A percentile compares a stretch with the other conserved stretches of the same genome.
Evolutionary conservation across 352 stramenopile species (phyloP).

Genomic region (Pilasporangium apinafurcum): DNA sequence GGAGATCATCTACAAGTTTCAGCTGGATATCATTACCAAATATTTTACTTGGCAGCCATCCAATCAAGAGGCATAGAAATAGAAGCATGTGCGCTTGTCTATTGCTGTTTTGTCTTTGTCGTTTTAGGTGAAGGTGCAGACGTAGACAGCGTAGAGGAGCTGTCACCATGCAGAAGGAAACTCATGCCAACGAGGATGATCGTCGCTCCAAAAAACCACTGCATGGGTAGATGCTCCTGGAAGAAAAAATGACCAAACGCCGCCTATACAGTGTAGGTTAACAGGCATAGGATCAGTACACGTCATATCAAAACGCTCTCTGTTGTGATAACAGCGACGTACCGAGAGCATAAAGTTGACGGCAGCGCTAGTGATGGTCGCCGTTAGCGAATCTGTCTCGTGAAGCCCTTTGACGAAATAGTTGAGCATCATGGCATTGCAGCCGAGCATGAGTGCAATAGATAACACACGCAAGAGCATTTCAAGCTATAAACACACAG

Average conservation of each 20-base stretch:
- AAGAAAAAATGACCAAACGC: constrained; percentile 54
- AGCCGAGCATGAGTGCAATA: constrained; percentile 63
- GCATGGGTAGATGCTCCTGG: constrained; percentile 51
- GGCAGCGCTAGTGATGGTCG: constrained; percentile 73
- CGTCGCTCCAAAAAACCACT: constrained; percentile 73
- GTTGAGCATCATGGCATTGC: constrained; percentile 72
- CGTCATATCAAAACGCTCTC: too few relatives aligned
- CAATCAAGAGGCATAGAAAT: too few relatives aligned
- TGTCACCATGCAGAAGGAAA: constrained; percentile 64
- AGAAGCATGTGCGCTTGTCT: not conserved
- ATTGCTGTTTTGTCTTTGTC: constrained; percentile 19
- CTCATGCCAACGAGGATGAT: constrained; percentile 68
- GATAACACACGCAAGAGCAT: constrained; percentile 34
- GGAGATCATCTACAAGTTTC: too few relatives aligned
- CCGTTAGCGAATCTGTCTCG: constrained; percentile 81
- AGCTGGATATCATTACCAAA: too few relatives aligned
- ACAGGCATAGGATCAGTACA: too few relatives aligned
- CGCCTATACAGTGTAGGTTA: constrained; percentile 16
- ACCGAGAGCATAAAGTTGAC: constrained; percentile 82
- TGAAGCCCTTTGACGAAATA: constrained; percentile 80
- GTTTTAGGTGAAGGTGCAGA: not conserved
- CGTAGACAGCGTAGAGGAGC: not conserved
- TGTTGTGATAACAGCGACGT: too few relatives aligned
- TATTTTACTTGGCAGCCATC: too few relatives aligned
- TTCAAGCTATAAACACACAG: not conserved